Evolutionary conservation across 1,284 basidiomycete species (phyloP).

Genomic region (Omphalotus olearius): DNA sequence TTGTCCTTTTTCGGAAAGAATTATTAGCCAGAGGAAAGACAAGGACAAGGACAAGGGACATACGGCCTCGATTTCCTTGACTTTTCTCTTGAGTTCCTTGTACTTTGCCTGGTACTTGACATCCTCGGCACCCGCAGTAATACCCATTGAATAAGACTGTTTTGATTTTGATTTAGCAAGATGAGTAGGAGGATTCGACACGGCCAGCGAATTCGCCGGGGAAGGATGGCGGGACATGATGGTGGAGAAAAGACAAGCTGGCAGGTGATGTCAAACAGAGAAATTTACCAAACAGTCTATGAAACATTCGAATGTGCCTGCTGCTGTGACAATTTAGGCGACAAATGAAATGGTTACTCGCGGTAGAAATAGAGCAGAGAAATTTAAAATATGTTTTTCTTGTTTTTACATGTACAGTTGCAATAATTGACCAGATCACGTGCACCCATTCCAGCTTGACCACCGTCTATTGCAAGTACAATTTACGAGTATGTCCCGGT

Average conservation of each 20-base stretch:
- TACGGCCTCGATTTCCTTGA: constrained; percentile 83
- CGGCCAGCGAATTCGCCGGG: constrained; percentile 33
- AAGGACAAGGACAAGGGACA: constrained; percentile 16
- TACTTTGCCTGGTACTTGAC: constrained; percentile 88
- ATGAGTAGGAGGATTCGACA: constrained; percentile 19
- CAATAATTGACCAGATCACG: constrained; percentile 1
- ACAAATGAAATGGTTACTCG: too few relatives aligned
- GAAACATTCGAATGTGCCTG: not conserved
- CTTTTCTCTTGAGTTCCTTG: constrained; percentile 86
- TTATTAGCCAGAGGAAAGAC: constrained; percentile 8
- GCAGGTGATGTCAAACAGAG: not conserved
- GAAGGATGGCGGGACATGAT: constrained; percentile 53
- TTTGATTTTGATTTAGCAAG: constrained; percentile 48
- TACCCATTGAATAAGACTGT: constrained; percentile 46
- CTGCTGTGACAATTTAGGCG: too few relatives aligned
- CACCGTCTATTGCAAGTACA: not conserved
- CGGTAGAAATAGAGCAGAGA: too few relatives aligned
- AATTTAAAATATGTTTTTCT: too few relatives aligned
- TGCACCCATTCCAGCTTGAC: not conserved
- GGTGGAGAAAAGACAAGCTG: constrained; percentile 24
- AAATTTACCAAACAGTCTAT: not conserved
- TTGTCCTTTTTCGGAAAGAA: constrained; percentile 57
- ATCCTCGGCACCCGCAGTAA: constrained; percentile 80
- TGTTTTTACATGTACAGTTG: too few relatives aligned
- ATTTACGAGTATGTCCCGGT: constrained; percentile 7